Conservation (phyloP, 306 rosid genomes). For the Castanea mollissima region DNA sequence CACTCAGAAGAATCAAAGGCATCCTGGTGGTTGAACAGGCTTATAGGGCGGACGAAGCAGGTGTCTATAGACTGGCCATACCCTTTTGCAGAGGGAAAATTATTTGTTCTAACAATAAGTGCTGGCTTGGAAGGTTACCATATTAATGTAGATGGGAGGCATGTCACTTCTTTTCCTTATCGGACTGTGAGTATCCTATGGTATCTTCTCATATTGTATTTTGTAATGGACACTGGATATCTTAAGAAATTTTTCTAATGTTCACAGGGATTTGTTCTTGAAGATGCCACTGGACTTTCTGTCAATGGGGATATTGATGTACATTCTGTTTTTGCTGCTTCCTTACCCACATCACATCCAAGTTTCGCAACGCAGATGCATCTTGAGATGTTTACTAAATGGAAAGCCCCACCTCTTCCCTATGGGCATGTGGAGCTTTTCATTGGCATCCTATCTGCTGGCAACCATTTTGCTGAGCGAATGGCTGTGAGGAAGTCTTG, state of each 20-base stretch:
- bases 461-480: constrained; percentile 91
- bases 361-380: constrained; percentile 87
- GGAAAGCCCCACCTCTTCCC: constrained; percentile 73
- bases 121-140: constrained; percentile 98
- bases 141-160: constrained; percentile 85
- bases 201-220: constrained; percentile 8
- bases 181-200: constrained; percentile 66
- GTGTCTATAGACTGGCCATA: constrained; percentile 86
- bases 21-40: constrained; percentile 87
- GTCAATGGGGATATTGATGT: constrained; percentile 86
- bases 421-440: constrained; percentile 58
- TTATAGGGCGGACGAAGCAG: constrained; percentile 74
- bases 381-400: constrained; percentile 66
- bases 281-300: constrained; percentile 89
- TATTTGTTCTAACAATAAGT: constrained; percentile 82
- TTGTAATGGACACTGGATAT: not conserved
- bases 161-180: constrained; percentile 85
- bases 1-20: constrained; percentile 80
- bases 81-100: constrained; percentile 82
- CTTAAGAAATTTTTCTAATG: not conserved
- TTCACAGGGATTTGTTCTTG: constrained; percentile 93
- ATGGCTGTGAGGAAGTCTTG: constrained; percentile 99
- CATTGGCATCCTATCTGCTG: constrained; percentile 92
- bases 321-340: constrained; percentile 77
- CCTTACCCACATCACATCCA: constrained; percentile 85